Evolutionary conservation across 345 rosid genomes (phyloP).

Genomic region (Eucalyptus marginata): DNA sequence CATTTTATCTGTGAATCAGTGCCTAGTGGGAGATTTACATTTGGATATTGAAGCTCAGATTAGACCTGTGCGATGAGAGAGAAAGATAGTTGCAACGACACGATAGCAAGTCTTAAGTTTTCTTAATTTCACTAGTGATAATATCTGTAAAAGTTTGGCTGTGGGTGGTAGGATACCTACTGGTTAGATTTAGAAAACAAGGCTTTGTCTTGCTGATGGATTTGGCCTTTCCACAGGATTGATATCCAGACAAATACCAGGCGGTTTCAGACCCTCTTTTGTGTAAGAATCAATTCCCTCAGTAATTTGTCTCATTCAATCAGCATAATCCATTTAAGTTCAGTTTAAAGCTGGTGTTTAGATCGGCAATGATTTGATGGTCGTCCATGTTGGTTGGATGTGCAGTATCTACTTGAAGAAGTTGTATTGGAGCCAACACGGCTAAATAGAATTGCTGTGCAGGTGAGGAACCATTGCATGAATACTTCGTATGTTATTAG

Average conservation of each 20-base stretch:
- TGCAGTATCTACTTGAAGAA: slow-evolving; percentile 86
- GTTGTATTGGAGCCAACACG: slow-evolving; percentile 58
- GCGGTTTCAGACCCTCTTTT: slow-evolving; percentile 73
- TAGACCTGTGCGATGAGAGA: neutral
- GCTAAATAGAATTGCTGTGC: slow-evolving; percentile 67
- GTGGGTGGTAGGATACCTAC: neutral
- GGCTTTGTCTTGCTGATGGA: neutral
- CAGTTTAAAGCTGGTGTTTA: neutral
- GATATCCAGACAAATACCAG: slow-evolving; percentile 84
- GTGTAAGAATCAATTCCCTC: slow-evolving; percentile 24
- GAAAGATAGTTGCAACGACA: neutral
- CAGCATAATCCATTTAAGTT: neutral
- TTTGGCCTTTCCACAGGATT: slow-evolving; percentile 44
- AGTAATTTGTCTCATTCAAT: neutral
- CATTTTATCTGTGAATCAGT: neutral
- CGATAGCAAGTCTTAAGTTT: neutral
- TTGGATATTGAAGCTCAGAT: neutral
- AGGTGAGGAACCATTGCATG: slow-evolving; percentile 27
- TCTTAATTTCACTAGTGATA: neutral
- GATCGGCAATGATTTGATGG: neutral
- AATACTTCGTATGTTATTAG: neutral
- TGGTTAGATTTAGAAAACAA: neutral
- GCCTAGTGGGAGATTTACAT: neutral
- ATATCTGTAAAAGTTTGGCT: neutral
- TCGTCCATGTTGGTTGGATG: neutral